These are phyloP conservation scores for Triticum dicoccoides DNA, from an alignment of 176 grass and related monocot species.

Conservation along the genomic window DNA sequence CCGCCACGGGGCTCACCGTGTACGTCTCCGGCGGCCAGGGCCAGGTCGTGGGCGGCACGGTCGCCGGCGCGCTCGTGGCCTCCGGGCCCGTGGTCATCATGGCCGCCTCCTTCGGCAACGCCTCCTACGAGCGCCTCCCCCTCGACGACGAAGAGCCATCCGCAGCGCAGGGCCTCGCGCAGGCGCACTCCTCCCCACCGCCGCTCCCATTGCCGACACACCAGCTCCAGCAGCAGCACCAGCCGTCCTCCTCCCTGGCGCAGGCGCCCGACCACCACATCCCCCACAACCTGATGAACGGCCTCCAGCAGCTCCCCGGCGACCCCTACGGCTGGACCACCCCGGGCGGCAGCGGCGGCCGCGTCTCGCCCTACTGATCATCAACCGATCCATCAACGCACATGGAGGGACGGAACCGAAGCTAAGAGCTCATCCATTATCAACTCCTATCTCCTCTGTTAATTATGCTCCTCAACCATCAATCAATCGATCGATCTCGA, in stretches of 20 bases:
- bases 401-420: constrained; percentile 24
- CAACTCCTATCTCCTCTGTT: not conserved
- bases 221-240: not conserved
- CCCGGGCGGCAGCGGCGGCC: constrained; percentile 28
- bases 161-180: constrained; percentile 12
- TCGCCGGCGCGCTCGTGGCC: constrained; percentile 67
- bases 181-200: constrained; percentile 53
- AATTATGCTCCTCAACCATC: constrained; percentile 16
- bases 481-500: not conserved
- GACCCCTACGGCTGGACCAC: constrained; percentile 54
- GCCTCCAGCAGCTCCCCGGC: constrained; percentile 58
- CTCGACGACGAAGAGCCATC: constrained; percentile 70
- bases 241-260: not conserved
- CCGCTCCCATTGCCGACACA: constrained; percentile 32
- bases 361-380: constrained; percentile 59
- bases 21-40: constrained; percentile 88
- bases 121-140: constrained; percentile 87
- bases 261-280: constrained; percentile 33
- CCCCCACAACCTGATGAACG: constrained; percentile 61
- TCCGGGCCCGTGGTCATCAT: constrained; percentile 82
- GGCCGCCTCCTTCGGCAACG: constrained; percentile 90
- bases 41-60: constrained; percentile 65
- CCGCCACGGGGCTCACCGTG: constrained; percentile 71
- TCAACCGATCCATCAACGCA: not conserved
- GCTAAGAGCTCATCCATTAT: constrained; percentile 29